Base-by-base conservation (phyloP, 1,284 basidiomycete genomes). In the Mrakiaceae sp. region DNA sequence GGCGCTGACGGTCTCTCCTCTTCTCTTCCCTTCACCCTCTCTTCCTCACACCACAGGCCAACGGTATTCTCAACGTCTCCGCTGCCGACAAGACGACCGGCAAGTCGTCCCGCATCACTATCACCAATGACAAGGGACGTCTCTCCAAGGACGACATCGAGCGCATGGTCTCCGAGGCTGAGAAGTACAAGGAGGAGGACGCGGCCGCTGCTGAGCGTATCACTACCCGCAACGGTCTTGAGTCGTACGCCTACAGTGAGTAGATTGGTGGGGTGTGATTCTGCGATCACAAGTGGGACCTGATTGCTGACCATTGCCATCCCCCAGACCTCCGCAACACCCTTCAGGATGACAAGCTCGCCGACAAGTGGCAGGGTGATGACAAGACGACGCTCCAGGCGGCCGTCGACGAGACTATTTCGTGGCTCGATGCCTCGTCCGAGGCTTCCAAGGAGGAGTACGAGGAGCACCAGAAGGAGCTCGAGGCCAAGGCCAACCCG, bases 91-190 rank as follows among this genome's bases (percentile, higher is more conserved):
- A 97, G 85, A 94, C 92, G 46, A 96, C 95, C 70, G 95, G 96
- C 74, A 97, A 97, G 80, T 73, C 70, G 7, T 67, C 64, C 62
- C 87, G 87, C 73, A 96, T 97, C 79, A 96, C 91, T 72, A 96
- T 97, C 81, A 95, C 90, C 76, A 97, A 97, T 79, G 92, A 96
- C 82, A 96, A 97, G 83, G 95, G 95, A 64, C 93, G 95, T 79
- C 82, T 98, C 66, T 93, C 90, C 72, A 95, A 95, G 82, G 94
- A 97, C 78, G 94, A 98, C 79, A 98, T 98, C 70, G 94, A 98
- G 80, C 87, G 90, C 75, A 98, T 98, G 95, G 87, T 97, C 67
- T 74, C 78, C 69, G 90, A 95, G 72, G 92, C 92, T 67, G 92
- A 94, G 84, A 87, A 90, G 79, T 63, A 64, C 69, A 16, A 70